A percentile compares a stretch with the other conserved stretches of the same genome.
phyloP scores from a whole-genome alignment of 441 rosid species.

The Adansonia rubrostipa region DNA sequence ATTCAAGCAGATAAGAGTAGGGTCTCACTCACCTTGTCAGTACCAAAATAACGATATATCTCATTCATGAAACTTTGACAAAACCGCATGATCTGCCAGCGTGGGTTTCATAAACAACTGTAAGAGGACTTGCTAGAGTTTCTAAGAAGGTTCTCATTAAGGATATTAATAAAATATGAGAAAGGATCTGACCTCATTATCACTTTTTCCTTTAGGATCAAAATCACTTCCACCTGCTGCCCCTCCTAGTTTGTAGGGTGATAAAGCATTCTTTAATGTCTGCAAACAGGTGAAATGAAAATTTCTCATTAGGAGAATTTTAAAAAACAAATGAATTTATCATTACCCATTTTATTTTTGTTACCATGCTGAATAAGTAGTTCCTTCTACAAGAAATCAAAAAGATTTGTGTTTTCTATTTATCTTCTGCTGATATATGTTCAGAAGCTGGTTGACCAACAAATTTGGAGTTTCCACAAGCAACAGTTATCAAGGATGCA shows the following conservation, averaged over 20 bases:
- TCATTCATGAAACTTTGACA: slow-evolving; percentile 99
- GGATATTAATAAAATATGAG: slow-evolving; percentile 24
- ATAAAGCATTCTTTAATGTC: slow-evolving; percentile 96
- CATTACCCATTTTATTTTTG: slow-evolving; percentile 18
- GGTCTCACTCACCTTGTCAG: slow-evolving; percentile 64
- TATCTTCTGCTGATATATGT: slow-evolving; percentile 16
- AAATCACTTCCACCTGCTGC: slow-evolving; percentile 99
- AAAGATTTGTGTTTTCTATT: slow-evolving; percentile 1
- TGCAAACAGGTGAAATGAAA: slow-evolving; percentile 31
- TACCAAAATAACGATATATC: slow-evolving; percentile 88
- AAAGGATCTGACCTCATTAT: slow-evolving; percentile 72
- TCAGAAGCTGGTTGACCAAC: slow-evolving; percentile 2
- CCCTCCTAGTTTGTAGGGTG: slow-evolving; percentile 97
- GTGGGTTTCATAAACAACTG: slow-evolving; percentile 35
- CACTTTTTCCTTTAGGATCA: slow-evolving; percentile 99
- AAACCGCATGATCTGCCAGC: slow-evolving; percentile 90
- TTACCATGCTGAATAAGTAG: slow-evolving; percentile 21
- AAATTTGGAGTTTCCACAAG: slow-evolving; percentile 17
- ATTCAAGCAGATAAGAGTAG: slow-evolving; percentile 8
- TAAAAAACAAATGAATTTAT: slow-evolving; percentile 7
- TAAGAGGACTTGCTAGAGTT: slow-evolving; percentile 37
- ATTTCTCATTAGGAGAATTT: slow-evolving; percentile 8
- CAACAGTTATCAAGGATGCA: neutral
- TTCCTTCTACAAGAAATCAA: slow-evolving; percentile 14
- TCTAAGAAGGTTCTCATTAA: slow-evolving; percentile 27